Evolutionary conservation across 2,329 filamentous ascomycete species (phyloP), one percentile per base, ranked within the genome.

Genomic region (Phialophora macrospora): DNA sequence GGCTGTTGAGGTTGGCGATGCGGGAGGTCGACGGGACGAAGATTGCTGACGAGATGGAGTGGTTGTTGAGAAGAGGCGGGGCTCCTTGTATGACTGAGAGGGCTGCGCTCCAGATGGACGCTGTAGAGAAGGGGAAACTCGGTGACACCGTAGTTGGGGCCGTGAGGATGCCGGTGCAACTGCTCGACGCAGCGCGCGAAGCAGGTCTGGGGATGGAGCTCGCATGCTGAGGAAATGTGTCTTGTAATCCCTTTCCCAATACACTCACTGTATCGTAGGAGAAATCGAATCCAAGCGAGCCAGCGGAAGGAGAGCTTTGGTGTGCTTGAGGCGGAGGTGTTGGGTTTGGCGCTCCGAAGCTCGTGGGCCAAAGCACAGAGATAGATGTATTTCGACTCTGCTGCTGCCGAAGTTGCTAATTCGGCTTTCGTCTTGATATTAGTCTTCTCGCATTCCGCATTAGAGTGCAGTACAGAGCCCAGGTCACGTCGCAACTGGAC

Each of bases 131-230:
- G 48, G 8, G 9, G 3, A 24, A 9, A 28, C 20, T 51, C 9
- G 48, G 8, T 26, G 48, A 22, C 48, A 24, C 22, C 24, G 48
- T 24, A 22, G 48, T 28, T 12, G 48, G 11, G 4, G 11, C 3
- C 7, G 20, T 11, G 48, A 51, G 11, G 48, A 26, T 26, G 48
- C 11, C 5, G 48, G 44, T 41, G 48, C 30, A n/a, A 48, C 46
- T 38, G 77, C 75, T 30, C 73, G 74, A 65, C 78, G 79, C 65
- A 81, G 66, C 34, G 77, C 77, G 62, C 78, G 76, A 51, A 81
- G 77, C 34, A 81, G 76, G 60, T 80, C 77, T 38, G 74, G 64
- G 0, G 79, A 80, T 63, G 80, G 80, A 11, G 77, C 48, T 32
- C 58, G 63, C 68, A 72, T 71, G 20, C 14, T 55, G 48, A 14